Evolutionary conservation across 441 rosid genomes (phyloP).

Genomic region (Jatropha podagrica): DNA sequence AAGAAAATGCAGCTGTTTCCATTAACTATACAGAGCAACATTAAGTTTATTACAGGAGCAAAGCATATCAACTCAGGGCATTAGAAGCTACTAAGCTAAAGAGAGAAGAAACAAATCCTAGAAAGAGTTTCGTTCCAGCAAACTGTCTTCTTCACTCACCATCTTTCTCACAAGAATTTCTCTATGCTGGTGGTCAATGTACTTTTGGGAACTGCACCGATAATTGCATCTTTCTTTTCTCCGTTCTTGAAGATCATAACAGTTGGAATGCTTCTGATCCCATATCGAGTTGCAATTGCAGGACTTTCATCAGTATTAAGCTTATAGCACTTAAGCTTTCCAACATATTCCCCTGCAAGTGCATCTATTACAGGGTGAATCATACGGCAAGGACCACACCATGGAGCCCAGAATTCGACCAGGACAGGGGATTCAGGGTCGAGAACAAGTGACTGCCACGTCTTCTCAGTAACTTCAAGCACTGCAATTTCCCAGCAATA

Average conservation of each 20-base stretch:
- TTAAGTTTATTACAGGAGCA: constrained; percentile 19
- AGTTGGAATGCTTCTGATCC: constrained; percentile 90
- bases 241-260: constrained; percentile 85
- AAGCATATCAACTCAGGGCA: constrained; percentile 16
- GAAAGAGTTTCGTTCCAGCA: constrained; percentile 13
- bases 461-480: constrained; percentile 49
- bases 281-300: constrained; percentile 63
- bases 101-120: constrained; percentile 5
- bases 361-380: constrained; percentile 80
- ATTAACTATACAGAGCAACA: constrained; percentile 33
- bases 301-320: constrained; percentile 91
- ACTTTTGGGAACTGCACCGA: constrained; percentile 85
- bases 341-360: constrained; percentile 67
- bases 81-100: constrained; percentile 6
- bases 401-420: constrained; percentile 98
- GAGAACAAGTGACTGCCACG: constrained; percentile 78
- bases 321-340: constrained; percentile 84
- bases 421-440: constrained; percentile 64
- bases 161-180: constrained; percentile 57
- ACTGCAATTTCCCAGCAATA: constrained; percentile 43
- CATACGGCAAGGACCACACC: constrained; percentile 99
- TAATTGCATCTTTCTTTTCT: constrained; percentile 86
- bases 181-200: constrained; percentile 72
- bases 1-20: constrained; percentile 19
- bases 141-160: constrained; percentile 21